phyloP scores from a whole-genome alignment of 768 basidiomycete species.

The Boletus sp. region DNA sequence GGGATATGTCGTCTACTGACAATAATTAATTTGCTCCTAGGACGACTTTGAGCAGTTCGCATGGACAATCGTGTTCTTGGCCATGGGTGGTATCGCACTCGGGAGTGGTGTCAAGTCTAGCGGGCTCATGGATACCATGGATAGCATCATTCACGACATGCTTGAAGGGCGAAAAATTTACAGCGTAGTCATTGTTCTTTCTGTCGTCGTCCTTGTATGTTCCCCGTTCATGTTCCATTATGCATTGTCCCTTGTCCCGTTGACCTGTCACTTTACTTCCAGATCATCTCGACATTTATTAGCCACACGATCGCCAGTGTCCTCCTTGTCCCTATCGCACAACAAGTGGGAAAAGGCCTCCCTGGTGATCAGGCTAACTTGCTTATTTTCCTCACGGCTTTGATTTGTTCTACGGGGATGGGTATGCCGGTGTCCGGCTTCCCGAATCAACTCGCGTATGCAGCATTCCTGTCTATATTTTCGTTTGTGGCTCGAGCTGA shows the following conservation, averaged over 20 bases:
- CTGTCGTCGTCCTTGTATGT: slow-evolving; percentile 65
- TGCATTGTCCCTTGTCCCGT: too few species aligned
- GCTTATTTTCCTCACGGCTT: slow-evolving; percentile 88
- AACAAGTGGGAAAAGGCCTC: slow-evolving; percentile 81
- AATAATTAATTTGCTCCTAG: slow-evolving; percentile 36
- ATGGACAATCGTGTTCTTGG: slow-evolving; percentile 94
- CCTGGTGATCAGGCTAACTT: slow-evolving; percentile 68
- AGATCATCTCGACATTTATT: slow-evolving; percentile 93
- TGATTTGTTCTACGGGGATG: slow-evolving; percentile 96
- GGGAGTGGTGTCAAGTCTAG: slow-evolving; percentile 91
- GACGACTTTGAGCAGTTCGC: slow-evolving; percentile 94
- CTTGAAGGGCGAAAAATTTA: slow-evolving; percentile 66
- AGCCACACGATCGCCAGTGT: slow-evolving; percentile 97
- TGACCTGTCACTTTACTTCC: not conserved
- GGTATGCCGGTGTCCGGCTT: slow-evolving; percentile 99
- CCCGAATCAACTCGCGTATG: slow-evolving; percentile 95
- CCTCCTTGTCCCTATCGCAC: slow-evolving; percentile 94
- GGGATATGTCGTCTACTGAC: not conserved
- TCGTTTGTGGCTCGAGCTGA: not conserved
- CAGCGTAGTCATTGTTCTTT: slow-evolving; percentile 68
- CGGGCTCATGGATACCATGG: slow-evolving; percentile 81
- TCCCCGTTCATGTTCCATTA: not conserved
- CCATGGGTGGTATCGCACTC: slow-evolving; percentile 97
- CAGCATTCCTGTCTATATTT: not conserved
- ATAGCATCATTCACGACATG: slow-evolving; percentile 53